Conservation (phyloP, 805 yeast genomes). For the Schwanniomyces vanrijiae region DNA sequence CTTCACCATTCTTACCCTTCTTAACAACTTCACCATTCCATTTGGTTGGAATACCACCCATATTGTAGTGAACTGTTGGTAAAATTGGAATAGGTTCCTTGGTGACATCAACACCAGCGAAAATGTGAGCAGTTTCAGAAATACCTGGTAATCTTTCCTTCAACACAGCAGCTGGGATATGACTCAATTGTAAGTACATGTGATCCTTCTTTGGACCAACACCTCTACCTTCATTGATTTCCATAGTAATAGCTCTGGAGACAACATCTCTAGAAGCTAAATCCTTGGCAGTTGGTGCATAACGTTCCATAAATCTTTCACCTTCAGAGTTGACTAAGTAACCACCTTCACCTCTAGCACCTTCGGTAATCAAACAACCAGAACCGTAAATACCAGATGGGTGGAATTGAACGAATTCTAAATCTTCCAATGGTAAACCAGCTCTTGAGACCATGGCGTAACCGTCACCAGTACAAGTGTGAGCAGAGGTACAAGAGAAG, state of each 20-base stretch:
- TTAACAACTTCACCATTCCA: constrained; percentile 95
- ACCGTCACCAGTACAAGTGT: constrained; percentile 99
- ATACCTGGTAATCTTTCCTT: constrained; percentile 98
- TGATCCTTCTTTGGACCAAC: constrained; percentile 96
- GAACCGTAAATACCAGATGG: constrained; percentile 99
- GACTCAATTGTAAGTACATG: constrained; percentile 90
- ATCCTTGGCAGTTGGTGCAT: constrained; percentile 98
- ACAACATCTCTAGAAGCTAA: constrained; percentile 98
- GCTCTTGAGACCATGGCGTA: constrained; percentile 98
- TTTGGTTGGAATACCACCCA: constrained; percentile 99
- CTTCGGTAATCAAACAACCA: constrained; percentile 98
- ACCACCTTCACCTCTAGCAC: constrained; percentile 99
- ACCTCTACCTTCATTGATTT: constrained; percentile 98
- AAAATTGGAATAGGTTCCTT: constrained; percentile 98
- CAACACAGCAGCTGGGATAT: constrained; percentile 87
- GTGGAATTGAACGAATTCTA: constrained; percentile 98
- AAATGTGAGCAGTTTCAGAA: constrained; percentile 96
- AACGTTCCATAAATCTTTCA: constrained; percentile 99
- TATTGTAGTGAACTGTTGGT: constrained; percentile 98
- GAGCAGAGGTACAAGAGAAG: constrained; percentile 98
- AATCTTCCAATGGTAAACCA: constrained; percentile 95
- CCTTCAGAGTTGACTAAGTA: constrained; percentile 94
- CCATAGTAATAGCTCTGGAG: constrained; percentile 97
- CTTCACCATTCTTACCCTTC: constrained; percentile 82
- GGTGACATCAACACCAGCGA: constrained; percentile 99